Base-by-base conservation (phyloP, 768 basidiomycete genomes). In the Sarcodon aspratus region DNA sequence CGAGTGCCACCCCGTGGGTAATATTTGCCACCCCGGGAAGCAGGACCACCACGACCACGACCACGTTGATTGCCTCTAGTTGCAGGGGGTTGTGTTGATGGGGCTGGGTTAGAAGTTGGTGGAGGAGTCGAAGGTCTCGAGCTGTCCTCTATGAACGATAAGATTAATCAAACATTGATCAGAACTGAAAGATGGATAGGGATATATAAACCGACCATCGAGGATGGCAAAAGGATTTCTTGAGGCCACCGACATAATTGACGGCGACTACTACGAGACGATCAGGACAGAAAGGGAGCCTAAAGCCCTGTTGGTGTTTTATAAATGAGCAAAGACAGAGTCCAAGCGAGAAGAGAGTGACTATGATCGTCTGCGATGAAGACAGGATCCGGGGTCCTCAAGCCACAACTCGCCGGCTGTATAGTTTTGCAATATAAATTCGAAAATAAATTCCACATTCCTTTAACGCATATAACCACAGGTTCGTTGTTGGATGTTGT, bases 241-340 rank as follows among this genome's bases (percentile, higher is more conserved):
- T 63, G 80, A 80, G 72, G 83, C 87, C 79, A 90, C 86, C 85
- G 87, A 88, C 86, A 91, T 89, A 62, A 67, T 78, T 69, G 76
- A 72, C 76, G 79, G 79, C 74, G 79, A 76, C 66, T 69, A 72
- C 73, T 70, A 52, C 47, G 47, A 55, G 55, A 57, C 61, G 56
- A 55, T 61, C 57, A 55, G 60, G 53, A 54, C 50, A 59, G 44
- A 55, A 55, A 52, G 48, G 53, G 44, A 46, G 55, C 21, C 21
- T 42, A 55, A 54, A 49, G 48, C 47, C 37, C 35, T 34, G 33
- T 45, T 42, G 27, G 6, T 17, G 40, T 42, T 42, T 42, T 42
- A 27, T 27, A 47, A 49, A 45, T 54, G 50, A 52, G 53, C 53
- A 47, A 40, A 49, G 27, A 52, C 48, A 43, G 15, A 46, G 48